phyloP scores from a whole-genome alignment of 352 stramenopile species.

The Globisporangium recalcitrans region DNA sequence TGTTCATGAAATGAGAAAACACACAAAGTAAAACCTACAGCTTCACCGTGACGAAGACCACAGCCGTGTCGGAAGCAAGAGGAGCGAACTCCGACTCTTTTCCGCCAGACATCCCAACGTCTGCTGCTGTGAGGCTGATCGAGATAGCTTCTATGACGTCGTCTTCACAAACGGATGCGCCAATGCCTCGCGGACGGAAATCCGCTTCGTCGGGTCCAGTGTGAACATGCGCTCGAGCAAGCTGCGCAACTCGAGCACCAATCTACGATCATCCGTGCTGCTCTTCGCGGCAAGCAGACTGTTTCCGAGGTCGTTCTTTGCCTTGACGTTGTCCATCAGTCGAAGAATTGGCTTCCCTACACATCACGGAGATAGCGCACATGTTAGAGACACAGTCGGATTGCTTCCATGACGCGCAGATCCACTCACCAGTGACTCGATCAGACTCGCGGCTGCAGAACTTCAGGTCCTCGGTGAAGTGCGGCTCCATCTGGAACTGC shows the following conservation, averaged over 20 bases:
- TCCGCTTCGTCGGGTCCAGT: conserved; percentile 75
- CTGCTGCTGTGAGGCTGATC: neutral
- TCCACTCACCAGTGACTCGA: conserved; percentile 59
- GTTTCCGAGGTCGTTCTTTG: conserved; percentile 50
- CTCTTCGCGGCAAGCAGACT: conserved; percentile 58
- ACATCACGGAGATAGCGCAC: neutral
- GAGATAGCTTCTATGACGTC: conserved; percentile 3
- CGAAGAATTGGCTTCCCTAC: conserved; percentile 68
- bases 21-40: conserved; percentile 14
- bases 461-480: conserved; percentile 84
- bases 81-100: neutral
- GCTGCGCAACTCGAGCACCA: conserved; percentile 56
- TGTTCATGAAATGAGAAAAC: conserved; percentile 2
- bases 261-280: conserved; percentile 57
- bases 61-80: neutral
- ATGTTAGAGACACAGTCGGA: conserved; percentile 3
- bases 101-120: neutral
- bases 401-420: neutral
- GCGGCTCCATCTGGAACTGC: conserved; percentile 79
- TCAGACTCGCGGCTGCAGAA: conserved; percentile 82
- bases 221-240: conserved; percentile 83
- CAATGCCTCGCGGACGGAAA: conserved; percentile 70
- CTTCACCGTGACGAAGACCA: conserved; percentile 7
- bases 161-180: conserved; percentile 74
- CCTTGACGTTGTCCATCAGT: conserved; percentile 62